Conservation (phyloP, 2,329 filamentous ascomycete species). For the Metarhizium album region DNA sequence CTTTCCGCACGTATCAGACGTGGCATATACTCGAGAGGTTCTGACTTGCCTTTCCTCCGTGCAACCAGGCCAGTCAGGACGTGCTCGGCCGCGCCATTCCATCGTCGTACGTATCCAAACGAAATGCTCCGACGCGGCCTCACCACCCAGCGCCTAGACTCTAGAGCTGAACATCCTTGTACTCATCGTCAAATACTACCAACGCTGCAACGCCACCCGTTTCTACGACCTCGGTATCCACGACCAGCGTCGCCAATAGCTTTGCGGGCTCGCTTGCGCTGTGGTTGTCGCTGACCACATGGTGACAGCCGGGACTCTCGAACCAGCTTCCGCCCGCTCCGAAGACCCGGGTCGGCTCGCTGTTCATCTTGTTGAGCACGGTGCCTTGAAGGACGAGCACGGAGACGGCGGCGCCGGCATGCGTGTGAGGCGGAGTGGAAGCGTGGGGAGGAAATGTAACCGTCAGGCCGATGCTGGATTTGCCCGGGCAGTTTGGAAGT, state of each 20-base stretch:
- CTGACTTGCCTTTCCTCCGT: no score
- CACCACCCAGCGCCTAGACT: no score
- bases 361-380: slow-evolving; percentile 16
- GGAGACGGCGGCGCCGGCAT: slow-evolving; percentile 12
- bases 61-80: no score
- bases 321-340: slow-evolving; percentile 12
- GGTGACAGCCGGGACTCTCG: slow-evolving; percentile 14
- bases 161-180: not conserved
- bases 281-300: slow-evolving; percentile 12
- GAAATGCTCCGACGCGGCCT: no score
- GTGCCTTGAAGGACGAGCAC: slow-evolving; percentile 11
- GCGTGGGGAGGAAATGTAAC: slow-evolving; percentile 12
- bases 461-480: slow-evolving; percentile 12
- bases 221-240: slow-evolving; percentile 10
- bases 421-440: slow-evolving; percentile 12
- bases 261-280: slow-evolving; percentile 8
- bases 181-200: slow-evolving; percentile 12
- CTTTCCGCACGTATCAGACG: no score
- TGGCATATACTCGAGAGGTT: no score
- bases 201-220: slow-evolving; percentile 9
- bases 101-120: no score
- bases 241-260: slow-evolving; percentile 10
- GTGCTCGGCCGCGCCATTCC: no score
- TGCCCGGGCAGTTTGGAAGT: slow-evolving; percentile 12
- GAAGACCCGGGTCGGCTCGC: slow-evolving; percentile 11